Conservation (phyloP, 306 rosid species). For the Gillenia trifoliata region DNA sequence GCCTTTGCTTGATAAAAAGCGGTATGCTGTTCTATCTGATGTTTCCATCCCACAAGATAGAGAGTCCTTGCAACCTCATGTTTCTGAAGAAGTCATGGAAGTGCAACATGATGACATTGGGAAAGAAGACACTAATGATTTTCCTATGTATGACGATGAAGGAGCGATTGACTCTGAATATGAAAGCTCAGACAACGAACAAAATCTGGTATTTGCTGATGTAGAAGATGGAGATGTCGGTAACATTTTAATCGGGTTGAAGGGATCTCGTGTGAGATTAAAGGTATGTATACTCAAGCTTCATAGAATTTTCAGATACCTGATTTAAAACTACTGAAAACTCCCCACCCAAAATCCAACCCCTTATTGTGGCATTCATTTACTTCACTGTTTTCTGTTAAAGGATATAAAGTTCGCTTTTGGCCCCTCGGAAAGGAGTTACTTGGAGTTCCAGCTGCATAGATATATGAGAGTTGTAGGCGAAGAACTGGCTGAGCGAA, state of each 20-base stretch:
- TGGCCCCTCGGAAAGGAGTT: slow-evolving; percentile 28
- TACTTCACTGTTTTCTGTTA: slow-evolving; percentile 9
- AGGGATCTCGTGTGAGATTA: slow-evolving; percentile 54
- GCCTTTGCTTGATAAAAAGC: slow-evolving; percentile 72
- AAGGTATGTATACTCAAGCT: slow-evolving; percentile 40
- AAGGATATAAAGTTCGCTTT: slow-evolving; percentile 57
- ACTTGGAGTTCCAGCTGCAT: slow-evolving; percentile 64
- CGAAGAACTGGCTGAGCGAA: slow-evolving; percentile 54
- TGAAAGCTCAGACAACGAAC: slow-evolving; percentile 59
- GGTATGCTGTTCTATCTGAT: slow-evolving; percentile 74
- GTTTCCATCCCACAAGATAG: slow-evolving; percentile 48
- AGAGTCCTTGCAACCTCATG: slow-evolving; percentile 34
- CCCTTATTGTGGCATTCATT: slow-evolving; percentile 5
- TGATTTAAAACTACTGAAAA: background rate
- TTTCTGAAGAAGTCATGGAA: slow-evolving; percentile 39
- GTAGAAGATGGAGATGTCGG: slow-evolving; percentile 37
- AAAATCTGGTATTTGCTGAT: slow-evolving; percentile 26
- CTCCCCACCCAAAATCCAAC: background rate
- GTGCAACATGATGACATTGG: slow-evolving; percentile 34
- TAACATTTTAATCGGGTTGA: slow-evolving; percentile 53
- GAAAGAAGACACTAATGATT: slow-evolving; percentile 54
- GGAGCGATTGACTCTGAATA: slow-evolving; percentile 43
- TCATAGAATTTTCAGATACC: background rate
- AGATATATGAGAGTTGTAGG: slow-evolving; percentile 68
- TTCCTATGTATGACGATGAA: slow-evolving; percentile 51